These are phyloP conservation scores for Linnemannia schmuckeri DNA, from an alignment of 192 early-diverging fungal genomes.

Conservation along the genomic window DNA sequence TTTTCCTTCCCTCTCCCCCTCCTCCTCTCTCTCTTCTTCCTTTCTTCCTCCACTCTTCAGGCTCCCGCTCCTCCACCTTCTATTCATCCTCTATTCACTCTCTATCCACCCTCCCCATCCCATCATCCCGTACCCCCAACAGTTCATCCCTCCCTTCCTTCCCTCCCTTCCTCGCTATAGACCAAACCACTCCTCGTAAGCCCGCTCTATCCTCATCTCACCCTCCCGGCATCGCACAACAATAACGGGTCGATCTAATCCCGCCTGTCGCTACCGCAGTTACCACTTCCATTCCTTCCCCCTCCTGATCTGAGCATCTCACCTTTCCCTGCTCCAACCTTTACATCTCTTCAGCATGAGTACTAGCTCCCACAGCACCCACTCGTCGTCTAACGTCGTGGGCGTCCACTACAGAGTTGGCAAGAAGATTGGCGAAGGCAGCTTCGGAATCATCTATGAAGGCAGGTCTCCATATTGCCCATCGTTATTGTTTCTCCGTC, in stretches of 20 bases:
- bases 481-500: neutral
- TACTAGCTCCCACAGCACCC: slow-evolving; percentile 54
- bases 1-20: neutral
- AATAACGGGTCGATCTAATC: too few species aligned
- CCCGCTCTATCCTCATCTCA: too few species aligned
- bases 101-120: too few species aligned
- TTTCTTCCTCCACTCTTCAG: neutral
- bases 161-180: too few species aligned
- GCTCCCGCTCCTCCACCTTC: neutral
- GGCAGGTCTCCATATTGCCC: slow-evolving; percentile 65
- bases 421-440: slow-evolving; percentile 97
- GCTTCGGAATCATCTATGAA: slow-evolving; percentile 99
- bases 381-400: slow-evolving; percentile 83
- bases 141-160: neutral
- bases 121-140: neutral
- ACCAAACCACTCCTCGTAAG: too few species aligned
- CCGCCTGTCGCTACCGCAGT: too few species aligned
- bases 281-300: too few species aligned
- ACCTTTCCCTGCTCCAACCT: too few species aligned
- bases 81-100: neutral
- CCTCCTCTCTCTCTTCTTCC: neutral
- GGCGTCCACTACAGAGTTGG: slow-evolving; percentile 97
- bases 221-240: too few species aligned
- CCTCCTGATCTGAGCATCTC: neutral
- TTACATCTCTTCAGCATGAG: slow-evolving; percentile 20